These are phyloP conservation scores for Lunasporangiospora selenospora DNA, from an alignment of 192 early-diverging fungal genomes.

Conservation along the genomic window DNA sequence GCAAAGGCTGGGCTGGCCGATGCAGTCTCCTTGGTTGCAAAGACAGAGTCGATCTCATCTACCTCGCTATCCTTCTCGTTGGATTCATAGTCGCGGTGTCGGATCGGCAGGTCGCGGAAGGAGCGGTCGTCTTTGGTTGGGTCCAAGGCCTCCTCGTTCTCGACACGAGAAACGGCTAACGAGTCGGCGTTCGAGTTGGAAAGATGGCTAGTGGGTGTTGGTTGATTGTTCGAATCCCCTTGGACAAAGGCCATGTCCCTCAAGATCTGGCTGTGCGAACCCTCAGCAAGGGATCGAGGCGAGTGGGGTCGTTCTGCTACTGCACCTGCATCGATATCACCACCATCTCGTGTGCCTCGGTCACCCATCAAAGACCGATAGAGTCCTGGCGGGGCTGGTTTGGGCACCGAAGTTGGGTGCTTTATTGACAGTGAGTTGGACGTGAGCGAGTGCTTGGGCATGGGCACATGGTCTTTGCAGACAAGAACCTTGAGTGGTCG, in stretches of 20 bases:
- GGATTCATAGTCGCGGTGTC: slow-evolving; percentile 19
- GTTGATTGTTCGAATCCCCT: neutral
- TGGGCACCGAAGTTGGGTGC: slow-evolving; percentile 24
- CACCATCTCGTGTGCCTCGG: neutral
- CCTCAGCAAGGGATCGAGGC: slow-evolving; percentile 29
- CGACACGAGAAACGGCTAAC: neutral
- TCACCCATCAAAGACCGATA: slow-evolving; percentile 34
- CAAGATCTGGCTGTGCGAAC: slow-evolving; percentile 16
- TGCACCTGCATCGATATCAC: neutral
- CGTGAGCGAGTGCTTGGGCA: slow-evolving; percentile 18
- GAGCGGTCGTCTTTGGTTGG: slow-evolving; percentile 31
- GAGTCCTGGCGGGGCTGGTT: slow-evolving; percentile 21
- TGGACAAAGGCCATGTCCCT: neutral
- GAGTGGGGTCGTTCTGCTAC: neutral
- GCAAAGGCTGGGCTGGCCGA: no score
- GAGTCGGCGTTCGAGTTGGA: neutral
- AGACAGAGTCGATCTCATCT: slow-evolving; percentile 10
- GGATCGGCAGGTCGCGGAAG: slow-evolving; percentile 19
- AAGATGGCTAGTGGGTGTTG: neutral
- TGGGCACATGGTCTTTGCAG: slow-evolving; percentile 43
- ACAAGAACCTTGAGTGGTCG: slow-evolving; percentile 35
- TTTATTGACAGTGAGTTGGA: slow-evolving; percentile 15
- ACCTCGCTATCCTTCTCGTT: slow-evolving; percentile 13
- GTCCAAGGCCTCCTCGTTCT: slow-evolving; percentile 9
- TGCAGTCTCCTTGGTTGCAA: slow-evolving; percentile 7